phyloP scores from a whole-genome alignment of 1,139 yeast species.

The Geotrichum restrictum region DNA sequence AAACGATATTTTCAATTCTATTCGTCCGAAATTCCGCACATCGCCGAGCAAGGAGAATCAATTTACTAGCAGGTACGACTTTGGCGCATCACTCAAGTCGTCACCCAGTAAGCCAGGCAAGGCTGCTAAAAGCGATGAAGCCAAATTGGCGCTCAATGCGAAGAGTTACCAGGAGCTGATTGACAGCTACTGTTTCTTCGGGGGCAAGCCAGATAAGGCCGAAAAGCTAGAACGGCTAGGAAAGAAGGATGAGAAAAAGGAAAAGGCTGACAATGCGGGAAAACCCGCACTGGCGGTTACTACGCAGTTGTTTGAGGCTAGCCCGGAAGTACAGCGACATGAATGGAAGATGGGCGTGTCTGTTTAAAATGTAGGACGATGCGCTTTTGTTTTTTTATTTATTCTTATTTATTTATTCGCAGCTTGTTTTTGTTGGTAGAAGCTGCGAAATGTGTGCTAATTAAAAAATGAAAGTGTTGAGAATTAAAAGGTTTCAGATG shows the following conservation, averaged over 20 bases:
- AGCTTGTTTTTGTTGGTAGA: too few species aligned
- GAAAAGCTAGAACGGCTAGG: background rate
- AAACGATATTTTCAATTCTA: background rate
- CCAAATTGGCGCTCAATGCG: conserved; percentile 47
- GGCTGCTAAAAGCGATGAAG: conserved; percentile 1
- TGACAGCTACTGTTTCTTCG: conserved; percentile 68
- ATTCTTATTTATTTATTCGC: too few species aligned
- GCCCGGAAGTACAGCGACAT: background rate
- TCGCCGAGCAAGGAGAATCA: conserved; percentile 5
- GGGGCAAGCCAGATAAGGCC: conserved; percentile 26
- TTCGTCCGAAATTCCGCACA: background rate
- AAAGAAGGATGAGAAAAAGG: too few species aligned
- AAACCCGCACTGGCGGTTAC: background rate
- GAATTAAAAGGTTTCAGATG: too few species aligned
- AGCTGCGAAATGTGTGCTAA: too few species aligned
- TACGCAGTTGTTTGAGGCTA: background rate
- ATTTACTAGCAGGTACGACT: conserved; percentile 39
- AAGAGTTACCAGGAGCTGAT: conserved; percentile 63
- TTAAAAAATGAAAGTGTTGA: too few species aligned
- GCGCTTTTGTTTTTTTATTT: too few species aligned
- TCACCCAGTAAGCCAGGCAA: conserved; percentile 13
- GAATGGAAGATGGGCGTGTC: background rate
- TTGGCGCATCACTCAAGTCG: conserved; percentile 37
- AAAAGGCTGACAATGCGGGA: background rate
- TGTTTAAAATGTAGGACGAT: too few species aligned